Evolutionary conservation across 2,329 filamentous ascomycete species (phyloP), one percentile per base, ranked within the genome.

Genomic region (Cadophora malorum): DNA sequence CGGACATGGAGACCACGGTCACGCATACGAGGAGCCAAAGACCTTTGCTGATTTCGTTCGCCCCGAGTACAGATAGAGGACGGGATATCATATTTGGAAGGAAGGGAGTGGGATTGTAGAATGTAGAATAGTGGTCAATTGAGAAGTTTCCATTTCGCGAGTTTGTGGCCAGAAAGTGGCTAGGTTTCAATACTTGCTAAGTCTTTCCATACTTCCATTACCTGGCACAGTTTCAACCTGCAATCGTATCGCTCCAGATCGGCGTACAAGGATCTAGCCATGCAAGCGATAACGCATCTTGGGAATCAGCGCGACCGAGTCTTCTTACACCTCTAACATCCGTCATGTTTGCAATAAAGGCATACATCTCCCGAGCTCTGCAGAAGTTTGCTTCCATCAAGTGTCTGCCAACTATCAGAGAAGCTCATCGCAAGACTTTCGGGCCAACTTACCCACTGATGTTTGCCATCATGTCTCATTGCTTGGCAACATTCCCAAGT

Each of bases 31-130:
- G 83, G 93, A 97, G 84, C 93, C 94, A 80, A 97, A 97, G 91
- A 97, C 93, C 76, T 95, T 98, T 80, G 93, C 93, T 82, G 92
- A 99, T 86, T 98, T 88, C 83, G 90, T 99, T 83, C 94, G 92
- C 88, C 93, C 94, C 70, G 90, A 97, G 80, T 99, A 98, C 88
- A 89, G 90, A 86, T 97, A 95, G 70, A 72, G 25, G 49, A 65
- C 50, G 21, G 45, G 62, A n/a, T 59, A 6, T 63, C 49, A 56
- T 41, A 41, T 38, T 47, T 56, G 50, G 53, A 21, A 45, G 23
- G 31, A 25, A 60, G 35, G 56, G 33, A 47, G 33, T 64, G 53
- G 50, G 28, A 60, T n/a, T 33, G 55, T 38, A 52, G 41, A 25
- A 55, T 71, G 70, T 70, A 69, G 70, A 71, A 67, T 69, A 69